Evolutionary conservation across 805 yeast genomes (phyloP), one percentile per base, ranked within the genome.

Genomic region (Metschnikowia kofuensis): DNA sequence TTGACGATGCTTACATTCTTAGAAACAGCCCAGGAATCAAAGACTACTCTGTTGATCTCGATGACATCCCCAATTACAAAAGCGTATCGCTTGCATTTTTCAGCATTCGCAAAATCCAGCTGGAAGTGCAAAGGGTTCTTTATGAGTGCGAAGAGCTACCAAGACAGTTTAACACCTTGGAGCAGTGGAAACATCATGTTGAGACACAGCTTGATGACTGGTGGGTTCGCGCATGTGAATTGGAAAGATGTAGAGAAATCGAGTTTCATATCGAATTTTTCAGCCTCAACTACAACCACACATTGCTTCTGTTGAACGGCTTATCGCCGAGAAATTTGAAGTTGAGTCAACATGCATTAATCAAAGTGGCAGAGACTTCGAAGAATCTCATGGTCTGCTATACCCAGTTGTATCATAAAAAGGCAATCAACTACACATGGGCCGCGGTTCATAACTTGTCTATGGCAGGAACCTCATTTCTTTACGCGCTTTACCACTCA

Each of bases 371-470:
- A 10, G 82, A 79, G 27, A 79, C 91, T 0, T 80, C 94, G 1
- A 78, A 77, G 55, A 85, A 84, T 39, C 77, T 89, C 34, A 84
- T 89, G 45, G 68, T 73, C 32, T 77, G 83, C 30, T 90, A 87
- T 62, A 69, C 77, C 43, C 78, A 77, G 44, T 67, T 90, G 35
- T 79, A 77, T 55, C 64, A 70, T n/a, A 74, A 74, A 29, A 79
- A 78, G 57, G 72, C 79, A 41, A 76, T 89, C 51, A 89, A 89
- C 64, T 90, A 87, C 65, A 88, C 96, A 0, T 90, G 97, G 97
- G 91, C 90, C 1, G 94, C 95, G 0, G 91, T 89, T 2, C 96
- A 89, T 64, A 89, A 89, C 62, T 70, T 89, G 46, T 89, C 89
- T 62, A 85, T 87, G 86, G 91, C 96, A 0, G 95, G 96, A 0